Conservation (phyloP, 306 rosid genomes). For the Luffa acutangula region DNA sequence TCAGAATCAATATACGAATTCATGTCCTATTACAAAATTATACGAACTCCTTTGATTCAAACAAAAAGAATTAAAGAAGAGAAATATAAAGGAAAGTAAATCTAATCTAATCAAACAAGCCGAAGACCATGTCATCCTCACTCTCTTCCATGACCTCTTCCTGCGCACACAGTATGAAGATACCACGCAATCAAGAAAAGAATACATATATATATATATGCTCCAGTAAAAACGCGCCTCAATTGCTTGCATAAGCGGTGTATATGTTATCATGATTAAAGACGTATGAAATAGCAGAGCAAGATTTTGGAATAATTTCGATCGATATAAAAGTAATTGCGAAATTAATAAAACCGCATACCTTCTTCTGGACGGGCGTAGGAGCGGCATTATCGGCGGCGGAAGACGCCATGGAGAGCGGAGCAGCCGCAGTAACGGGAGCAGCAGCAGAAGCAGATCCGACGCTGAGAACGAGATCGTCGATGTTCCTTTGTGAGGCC, state of each 20-base stretch:
- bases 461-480: constrained; percentile 31
- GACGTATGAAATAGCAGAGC: too few relatives aligned
- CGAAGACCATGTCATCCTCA: constrained; percentile 46
- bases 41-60: too few relatives aligned
- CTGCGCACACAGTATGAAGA: constrained; percentile 14
- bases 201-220: background rate
- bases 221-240: background rate
- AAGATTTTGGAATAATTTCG: background rate
- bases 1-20: background rate
- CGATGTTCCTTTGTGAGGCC: constrained; percentile 28
- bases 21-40: background rate
- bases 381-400: constrained; percentile 9
- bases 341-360: background rate
- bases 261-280: too few relatives aligned
- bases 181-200: background rate
- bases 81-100: background rate
- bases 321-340: background rate
- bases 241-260: background rate
- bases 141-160: constrained; percentile 49
- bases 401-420: background rate
- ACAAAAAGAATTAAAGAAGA: background rate
- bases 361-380: constrained; percentile 33
- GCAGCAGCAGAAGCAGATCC: constrained; percentile 23
- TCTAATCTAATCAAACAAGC: constrained; percentile 35
- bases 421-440: constrained; percentile 15